A percentile compares a stretch with the other conserved stretches of the same genome.
These are phyloP conservation scores for Epichloe uncinata DNA, from an alignment of 2,329 filamentous ascomycete species.

Conservation along the genomic window DNA sequence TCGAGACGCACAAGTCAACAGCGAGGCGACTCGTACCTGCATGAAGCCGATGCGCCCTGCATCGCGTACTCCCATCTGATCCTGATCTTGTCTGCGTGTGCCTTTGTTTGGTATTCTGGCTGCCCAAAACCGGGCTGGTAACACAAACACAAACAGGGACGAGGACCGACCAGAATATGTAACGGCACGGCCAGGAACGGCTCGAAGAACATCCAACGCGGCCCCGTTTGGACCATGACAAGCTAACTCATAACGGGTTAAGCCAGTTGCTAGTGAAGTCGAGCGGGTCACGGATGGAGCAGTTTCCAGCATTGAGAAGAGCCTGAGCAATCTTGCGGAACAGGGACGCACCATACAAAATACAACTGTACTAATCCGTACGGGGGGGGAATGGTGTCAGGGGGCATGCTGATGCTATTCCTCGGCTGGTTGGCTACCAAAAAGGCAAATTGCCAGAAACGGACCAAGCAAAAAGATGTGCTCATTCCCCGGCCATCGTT, in stretches of 20 bases:
- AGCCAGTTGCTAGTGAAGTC: background rate
- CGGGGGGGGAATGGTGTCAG: background rate
- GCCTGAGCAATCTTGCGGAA: conserved; percentile 5
- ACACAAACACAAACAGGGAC: background rate
- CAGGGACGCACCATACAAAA: background rate
- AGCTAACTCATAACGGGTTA: background rate
- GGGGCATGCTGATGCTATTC: background rate
- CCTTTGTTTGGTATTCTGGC: too few species aligned
- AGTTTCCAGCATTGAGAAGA: background rate
- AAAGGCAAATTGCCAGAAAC: too few species aligned
- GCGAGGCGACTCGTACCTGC: background rate
- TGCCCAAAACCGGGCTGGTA: background rate
- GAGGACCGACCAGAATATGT: too few species aligned
- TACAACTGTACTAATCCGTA: too few species aligned
- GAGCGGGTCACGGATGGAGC: background rate
- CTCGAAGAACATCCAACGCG: background rate
- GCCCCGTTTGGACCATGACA: background rate
- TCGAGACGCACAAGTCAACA: background rate
- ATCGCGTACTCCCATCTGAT: background rate
- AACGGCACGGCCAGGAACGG: background rate
- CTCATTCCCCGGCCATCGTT: too few species aligned
- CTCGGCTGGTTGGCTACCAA: too few species aligned
- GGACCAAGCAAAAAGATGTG: too few species aligned
- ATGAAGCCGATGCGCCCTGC: background rate
- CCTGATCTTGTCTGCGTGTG: background rate